Base-by-base conservation (phyloP, 2,329 filamentous ascomycete genomes). In the Pseudonectria foliicola region DNA sequence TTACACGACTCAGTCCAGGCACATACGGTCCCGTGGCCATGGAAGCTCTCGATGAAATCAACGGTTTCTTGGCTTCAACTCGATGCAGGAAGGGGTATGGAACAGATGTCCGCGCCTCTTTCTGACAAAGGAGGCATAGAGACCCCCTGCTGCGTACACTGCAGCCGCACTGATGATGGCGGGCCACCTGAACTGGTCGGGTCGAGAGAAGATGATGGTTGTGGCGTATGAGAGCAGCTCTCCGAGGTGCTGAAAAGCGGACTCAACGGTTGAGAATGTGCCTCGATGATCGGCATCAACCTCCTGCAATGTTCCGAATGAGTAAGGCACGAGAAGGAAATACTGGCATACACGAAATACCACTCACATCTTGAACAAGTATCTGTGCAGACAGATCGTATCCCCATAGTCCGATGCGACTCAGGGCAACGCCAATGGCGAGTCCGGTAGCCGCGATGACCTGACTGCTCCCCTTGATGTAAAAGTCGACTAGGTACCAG, bases 211-310 rank as follows among this genome's bases (percentile, higher is more conserved):
- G 4, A 80, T 52, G 39, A 85, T 77, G 0, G 83, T 88, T 1
- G 71, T 69, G 0, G 67, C 67, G 50, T 77, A 87, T 0, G 81
- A 79, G 2, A 78, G 56, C 31, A 87, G 66, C 55, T 88, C 82
- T 41, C 85, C 86, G 1, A 73, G 45, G 41, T 79, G 87, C 53
- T 88, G 83, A 26, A 79, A 67, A 0, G 77, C 70, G 7, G 77
- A 71, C 54, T 89, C 84, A 7, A 77, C 70, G 0, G 80, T 65
- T 0, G 82, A 86, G 46, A 89, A 88, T 0, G 68, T 62, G 1
- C 80, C 83, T n/a, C 84, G 73, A 26, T 66, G 54, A n/a, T 66
- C 57, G 12, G 64, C 59, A 27, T 72, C 64, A 13, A 80, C 68
- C 35, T 72, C 69, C 74, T 78, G 25, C 1, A 16, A 28, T 28